Conservation (phyloP, 768 basidiomycete species). For the Kondoa malvinella region DNA sequence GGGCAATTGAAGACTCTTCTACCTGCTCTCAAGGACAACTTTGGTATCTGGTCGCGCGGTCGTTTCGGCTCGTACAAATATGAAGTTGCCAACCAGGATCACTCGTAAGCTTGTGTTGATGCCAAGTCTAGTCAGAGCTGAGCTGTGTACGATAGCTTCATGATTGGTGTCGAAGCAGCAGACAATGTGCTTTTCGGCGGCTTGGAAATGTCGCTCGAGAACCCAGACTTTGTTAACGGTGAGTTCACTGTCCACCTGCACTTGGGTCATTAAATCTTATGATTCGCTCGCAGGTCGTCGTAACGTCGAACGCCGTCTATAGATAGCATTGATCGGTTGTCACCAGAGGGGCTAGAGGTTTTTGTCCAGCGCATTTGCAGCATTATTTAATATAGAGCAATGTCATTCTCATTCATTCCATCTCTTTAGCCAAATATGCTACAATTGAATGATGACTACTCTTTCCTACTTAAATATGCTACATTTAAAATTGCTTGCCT, state of each 20-base stretch:
- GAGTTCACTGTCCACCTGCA: constrained; percentile 28
- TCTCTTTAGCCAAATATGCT: too few relatives aligned
- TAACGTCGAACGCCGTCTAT: too few relatives aligned
- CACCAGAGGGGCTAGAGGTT: too few relatives aligned
- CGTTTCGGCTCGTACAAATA: constrained; percentile 28
- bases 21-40: constrained; percentile 30
- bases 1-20: constrained; percentile 31
- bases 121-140: too few relatives aligned
- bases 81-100: background rate
- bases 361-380: too few relatives aligned
- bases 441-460: too few relatives aligned
- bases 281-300: background rate
- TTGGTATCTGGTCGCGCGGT: constrained; percentile 31
- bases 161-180: constrained; percentile 33
- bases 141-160: constrained; percentile 21
- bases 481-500: too few relatives aligned
- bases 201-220: constrained; percentile 15
- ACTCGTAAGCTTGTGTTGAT: background rate
- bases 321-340: too few relatives aligned
- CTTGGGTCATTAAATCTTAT: background rate
- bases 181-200: constrained; percentile 30
- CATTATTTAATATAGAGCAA: too few relatives aligned
- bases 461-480: too few relatives aligned
- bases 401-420: too few relatives aligned
- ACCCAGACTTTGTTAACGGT: constrained; percentile 26